Percentiles rank a stretch among this genome's conserved stretches.
Evolutionary conservation across 2,329 filamentous ascomycete species (phyloP).

Genomic region (Nemania diffusa): DNA sequence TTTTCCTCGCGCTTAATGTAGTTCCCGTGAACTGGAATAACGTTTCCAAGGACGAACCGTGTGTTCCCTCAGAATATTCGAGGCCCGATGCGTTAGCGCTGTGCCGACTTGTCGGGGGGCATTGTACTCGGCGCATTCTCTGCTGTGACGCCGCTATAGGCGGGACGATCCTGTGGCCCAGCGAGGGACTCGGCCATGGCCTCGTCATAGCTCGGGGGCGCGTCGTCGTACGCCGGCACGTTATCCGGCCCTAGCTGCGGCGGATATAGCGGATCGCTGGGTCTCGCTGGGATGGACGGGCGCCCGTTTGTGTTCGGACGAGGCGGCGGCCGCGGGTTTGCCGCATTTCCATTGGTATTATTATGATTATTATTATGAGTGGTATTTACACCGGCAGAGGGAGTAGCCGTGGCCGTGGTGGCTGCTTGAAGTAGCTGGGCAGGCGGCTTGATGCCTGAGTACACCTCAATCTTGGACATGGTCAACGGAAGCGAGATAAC

Average conservation of each 20-base stretch:
- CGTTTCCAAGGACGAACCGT: not conserved
- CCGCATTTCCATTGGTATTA: slow-evolving; percentile 11
- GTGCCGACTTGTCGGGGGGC: slow-evolving; percentile 45
- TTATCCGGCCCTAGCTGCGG: slow-evolving; percentile 63
- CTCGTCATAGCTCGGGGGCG: slow-evolving; percentile 95
- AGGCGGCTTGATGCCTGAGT: slow-evolving; percentile 87
- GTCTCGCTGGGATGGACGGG: slow-evolving; percentile 38
- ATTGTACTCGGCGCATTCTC: slow-evolving; percentile 67
- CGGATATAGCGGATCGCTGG: slow-evolving; percentile 65
- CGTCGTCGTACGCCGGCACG: slow-evolving; percentile 70
- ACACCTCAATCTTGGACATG: slow-evolving; percentile 80
- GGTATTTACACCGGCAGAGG: slow-evolving; percentile 41
- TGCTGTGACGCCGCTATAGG: slow-evolving; percentile 72
- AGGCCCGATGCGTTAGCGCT: slow-evolving; percentile 15
- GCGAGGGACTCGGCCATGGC: slow-evolving; percentile 81
- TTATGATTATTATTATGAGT: not conserved
- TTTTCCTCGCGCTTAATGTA: not conserved
- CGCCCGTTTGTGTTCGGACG: slow-evolving; percentile 45
- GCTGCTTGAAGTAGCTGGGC: slow-evolving; percentile 71
- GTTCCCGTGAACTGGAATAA: not conserved
- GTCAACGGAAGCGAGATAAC: slow-evolving; percentile 80
- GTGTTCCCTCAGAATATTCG: not conserved
- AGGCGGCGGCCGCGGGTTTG: slow-evolving; percentile 54
- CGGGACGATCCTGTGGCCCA: slow-evolving; percentile 72
- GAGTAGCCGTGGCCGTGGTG: slow-evolving; percentile 39